A percentile compares a stretch with the other conserved stretches of the same genome.
Conservation (phyloP, 2,329 filamentous ascomycete species). For the Colletotrichum gloeosporioides region DNA sequence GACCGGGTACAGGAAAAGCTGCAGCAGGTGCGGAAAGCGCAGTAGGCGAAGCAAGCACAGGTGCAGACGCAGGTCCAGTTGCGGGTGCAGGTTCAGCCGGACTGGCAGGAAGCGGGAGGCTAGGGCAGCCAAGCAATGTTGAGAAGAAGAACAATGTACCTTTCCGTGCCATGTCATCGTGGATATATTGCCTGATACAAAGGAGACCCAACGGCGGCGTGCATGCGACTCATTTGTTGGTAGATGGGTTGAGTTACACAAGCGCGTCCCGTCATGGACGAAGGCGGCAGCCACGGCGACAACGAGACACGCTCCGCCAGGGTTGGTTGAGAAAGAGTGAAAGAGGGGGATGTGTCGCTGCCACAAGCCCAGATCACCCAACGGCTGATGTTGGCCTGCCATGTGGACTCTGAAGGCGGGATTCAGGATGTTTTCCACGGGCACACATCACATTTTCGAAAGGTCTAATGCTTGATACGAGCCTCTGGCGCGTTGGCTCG, state of each 20-base stretch:
- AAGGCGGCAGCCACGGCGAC: not conserved
- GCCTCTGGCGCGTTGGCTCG: not conserved
- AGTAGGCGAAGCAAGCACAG: not conserved
- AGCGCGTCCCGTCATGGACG: not conserved
- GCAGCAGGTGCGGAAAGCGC: not conserved
- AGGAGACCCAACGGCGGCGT: not conserved
- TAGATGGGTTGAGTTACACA: not conserved
- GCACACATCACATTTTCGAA: not conserved
- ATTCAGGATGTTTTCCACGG: not conserved
- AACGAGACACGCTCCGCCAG: not conserved
- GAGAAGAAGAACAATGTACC: not conserved
- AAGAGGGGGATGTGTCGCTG: not conserved
- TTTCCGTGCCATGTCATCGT: conserved; percentile 6
- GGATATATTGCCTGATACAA: not conserved
- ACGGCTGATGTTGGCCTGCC: not conserved
- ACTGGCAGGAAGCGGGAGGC: not conserved
- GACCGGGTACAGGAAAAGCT: conserved; percentile 7
- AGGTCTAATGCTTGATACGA: conserved; percentile 7
- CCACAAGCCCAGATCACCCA: not conserved
- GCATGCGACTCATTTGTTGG: not conserved
- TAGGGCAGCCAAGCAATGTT: not conserved
- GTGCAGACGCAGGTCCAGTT: not conserved
- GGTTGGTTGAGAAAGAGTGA: not conserved
- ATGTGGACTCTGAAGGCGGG: not conserved
- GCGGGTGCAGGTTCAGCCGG: not conserved